Base-by-base conservation (phyloP, 495 filamentous ascomycete genomes). In the Penicillium longicatenatum region DNA sequence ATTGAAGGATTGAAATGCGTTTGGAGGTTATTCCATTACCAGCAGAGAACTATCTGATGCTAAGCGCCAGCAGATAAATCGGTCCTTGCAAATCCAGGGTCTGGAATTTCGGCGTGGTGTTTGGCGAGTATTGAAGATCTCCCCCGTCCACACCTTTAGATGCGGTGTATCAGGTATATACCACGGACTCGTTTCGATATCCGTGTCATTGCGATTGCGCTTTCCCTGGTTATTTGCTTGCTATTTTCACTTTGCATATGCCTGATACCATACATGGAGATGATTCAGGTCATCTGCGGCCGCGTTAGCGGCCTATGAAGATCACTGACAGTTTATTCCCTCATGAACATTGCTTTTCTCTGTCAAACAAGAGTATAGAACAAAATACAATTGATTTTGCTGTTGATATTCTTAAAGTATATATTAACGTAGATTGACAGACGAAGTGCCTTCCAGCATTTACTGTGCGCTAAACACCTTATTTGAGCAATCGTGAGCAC, bases 21-120 rank as follows among this genome's bases (percentile, higher is more conserved):
- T 4, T 96, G 91, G 91, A 82, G 81, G 9, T 73, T 93, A 48
- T 88, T 95, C 81, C 79, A 78, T 22, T 92, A 81, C 69, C 69
- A 87, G 61, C 86, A 92, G 81, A 78, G 89, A 57, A 61, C 59
- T 44, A 62, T 55, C 4, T 63, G 26, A 46, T 14, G 16, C 8
- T 10, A 29, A 26, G 19, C 35, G 20, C 31, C 21, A 35, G 12
- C 39, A 30, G 17, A 37, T 33, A 4, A 50, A 5, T 0, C 1
- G 35, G 17, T 30, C 24, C 4, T n/a, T 22, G 17, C 26, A 14
- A 33, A 43, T 43, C 19, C 41, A 4, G 17, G n/a, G 19, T 11
- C 16, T 31, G n/a, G 30, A 6, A 20, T 19, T 33, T 29, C 30
- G 24, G 24, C 11, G 16, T 20, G 45, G 45, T 11, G 35, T 30